Conservation (phyloP, 768 basidiomycete genomes). For the Kwoniella sp. region DNA sequence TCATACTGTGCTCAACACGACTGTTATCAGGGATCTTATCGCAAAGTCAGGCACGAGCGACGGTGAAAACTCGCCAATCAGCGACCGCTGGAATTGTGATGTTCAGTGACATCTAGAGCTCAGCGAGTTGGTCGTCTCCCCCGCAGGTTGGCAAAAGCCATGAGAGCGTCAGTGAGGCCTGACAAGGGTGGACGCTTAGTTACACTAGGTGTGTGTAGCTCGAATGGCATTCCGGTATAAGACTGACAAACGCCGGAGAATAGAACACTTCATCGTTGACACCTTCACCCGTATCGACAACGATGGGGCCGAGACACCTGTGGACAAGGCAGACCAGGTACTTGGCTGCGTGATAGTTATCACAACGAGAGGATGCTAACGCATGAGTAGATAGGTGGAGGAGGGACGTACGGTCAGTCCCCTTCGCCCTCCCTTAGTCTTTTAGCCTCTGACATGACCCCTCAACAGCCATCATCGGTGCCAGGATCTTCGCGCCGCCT, state of each 20-base stretch:
- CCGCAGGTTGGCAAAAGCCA: too few species aligned
- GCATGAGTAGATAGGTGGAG: conserved; percentile 32
- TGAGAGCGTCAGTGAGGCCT: too few species aligned
- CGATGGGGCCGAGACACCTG: conserved; percentile 22
- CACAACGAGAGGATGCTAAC: neutral
- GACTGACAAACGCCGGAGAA: too few species aligned
- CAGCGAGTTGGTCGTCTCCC: too few species aligned
- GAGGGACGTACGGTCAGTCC: conserved; percentile 30
- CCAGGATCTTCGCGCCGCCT: conserved; percentile 33
- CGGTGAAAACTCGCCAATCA: too few species aligned
- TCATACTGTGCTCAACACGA: too few species aligned
- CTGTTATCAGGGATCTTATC: too few species aligned
- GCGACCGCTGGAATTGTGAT: too few species aligned
- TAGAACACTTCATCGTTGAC: conserved; percentile 39
- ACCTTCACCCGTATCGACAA: conserved; percentile 30
- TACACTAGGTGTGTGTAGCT: neutral
- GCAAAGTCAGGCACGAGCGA: too few species aligned
- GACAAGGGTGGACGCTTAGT: neutral
- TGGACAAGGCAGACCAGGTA: conserved; percentile 29
- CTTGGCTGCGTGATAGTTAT: neutral
- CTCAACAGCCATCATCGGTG: conserved; percentile 30
- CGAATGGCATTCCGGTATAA: too few species aligned
- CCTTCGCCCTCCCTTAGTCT: neutral
- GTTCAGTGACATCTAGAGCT: too few species aligned
- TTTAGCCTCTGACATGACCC: neutral